These are phyloP conservation scores for Beauveria asiatica DNA, from an alignment of 2,329 filamentous ascomycete species.

Conservation along the genomic window DNA sequence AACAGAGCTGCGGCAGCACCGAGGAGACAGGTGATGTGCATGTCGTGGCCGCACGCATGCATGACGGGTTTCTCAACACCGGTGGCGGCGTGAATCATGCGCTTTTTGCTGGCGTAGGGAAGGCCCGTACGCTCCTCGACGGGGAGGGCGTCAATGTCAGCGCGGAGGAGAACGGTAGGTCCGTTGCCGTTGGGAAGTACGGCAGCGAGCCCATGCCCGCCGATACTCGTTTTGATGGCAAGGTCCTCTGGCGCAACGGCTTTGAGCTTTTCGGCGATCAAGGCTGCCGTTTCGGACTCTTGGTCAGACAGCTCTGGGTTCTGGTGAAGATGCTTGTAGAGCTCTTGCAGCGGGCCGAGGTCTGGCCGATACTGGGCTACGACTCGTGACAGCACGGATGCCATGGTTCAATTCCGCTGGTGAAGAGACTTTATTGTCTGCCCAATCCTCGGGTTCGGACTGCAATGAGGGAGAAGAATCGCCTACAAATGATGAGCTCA, in stretches of 20 bases:
- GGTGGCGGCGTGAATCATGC: conserved; percentile 30
- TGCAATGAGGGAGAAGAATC: background rate
- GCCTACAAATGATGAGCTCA: background rate
- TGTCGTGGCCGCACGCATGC: conserved; percentile 63
- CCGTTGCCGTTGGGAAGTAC: conserved; percentile 48
- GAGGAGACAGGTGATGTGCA: conserved; percentile 52
- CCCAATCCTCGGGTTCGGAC: background rate
- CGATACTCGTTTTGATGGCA: conserved; percentile 37
- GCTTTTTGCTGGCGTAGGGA: conserved; percentile 40
- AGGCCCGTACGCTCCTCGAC: conserved; percentile 47
- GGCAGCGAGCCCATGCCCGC: conserved; percentile 49
- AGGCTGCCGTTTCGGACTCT: conserved; percentile 43
- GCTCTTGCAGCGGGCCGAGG: conserved; percentile 13
- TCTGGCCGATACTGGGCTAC: conserved; percentile 4
- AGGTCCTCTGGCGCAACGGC: conserved; percentile 19
- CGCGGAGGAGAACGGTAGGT: conserved; percentile 47
- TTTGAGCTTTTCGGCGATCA: conserved; percentile 32
- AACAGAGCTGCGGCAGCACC: conserved; percentile 45
- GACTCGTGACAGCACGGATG: background rate
- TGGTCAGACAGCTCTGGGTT: conserved; percentile 52
- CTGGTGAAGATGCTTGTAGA: conserved; percentile 51
- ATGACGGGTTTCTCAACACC: conserved; percentile 48
- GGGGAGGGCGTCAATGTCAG: conserved; percentile 55
- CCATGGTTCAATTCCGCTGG: background rate
- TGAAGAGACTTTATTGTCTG: background rate